A percentile compares a stretch with the other conserved stretches of the same genome.
Evolutionary conservation across 2,329 filamentous ascomycete species (phyloP).

Genomic region (Pochonia chlamydosporia): DNA sequence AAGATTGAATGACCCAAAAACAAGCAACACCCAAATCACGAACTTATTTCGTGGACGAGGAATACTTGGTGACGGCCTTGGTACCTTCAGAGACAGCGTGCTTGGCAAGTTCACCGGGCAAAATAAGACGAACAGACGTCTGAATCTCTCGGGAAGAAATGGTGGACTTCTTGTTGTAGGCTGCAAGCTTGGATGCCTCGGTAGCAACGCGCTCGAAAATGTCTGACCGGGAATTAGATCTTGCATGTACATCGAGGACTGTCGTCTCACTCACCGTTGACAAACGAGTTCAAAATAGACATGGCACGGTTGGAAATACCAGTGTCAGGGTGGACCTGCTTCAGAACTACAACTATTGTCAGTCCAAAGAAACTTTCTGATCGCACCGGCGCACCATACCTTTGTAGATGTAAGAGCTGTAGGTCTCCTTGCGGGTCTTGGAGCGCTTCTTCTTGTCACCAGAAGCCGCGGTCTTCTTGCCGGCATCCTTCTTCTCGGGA

Average conservation of each 20-base stretch:
- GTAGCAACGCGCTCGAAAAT: conserved; percentile 99
- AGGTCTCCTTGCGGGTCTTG: conserved; percentile 99
- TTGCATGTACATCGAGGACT: background rate
- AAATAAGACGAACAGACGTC: conserved; percentile 96
- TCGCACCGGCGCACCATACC: conserved; percentile 46
- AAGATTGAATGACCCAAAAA: conserved; percentile 46
- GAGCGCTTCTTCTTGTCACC: conserved; percentile 99
- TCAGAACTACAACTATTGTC: no score
- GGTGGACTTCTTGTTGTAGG: conserved; percentile 99
- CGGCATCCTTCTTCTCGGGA: conserved; percentile 97
- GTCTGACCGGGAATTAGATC: conserved; percentile 45
- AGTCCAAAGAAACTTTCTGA: conserved; percentile 4
- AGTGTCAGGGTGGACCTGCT: conserved; percentile 99
- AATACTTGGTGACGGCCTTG: conserved; percentile 99
- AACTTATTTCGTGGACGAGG: conserved; percentile 95
- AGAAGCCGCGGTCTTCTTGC: conserved; percentile 96
- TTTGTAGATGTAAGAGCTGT: conserved; percentile 99
- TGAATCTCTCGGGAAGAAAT: conserved; percentile 99
- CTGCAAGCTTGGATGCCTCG: conserved; percentile 96
- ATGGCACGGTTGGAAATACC: conserved; percentile 99
- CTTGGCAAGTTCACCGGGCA: conserved; percentile 98
- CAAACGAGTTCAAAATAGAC: conserved; percentile 99
- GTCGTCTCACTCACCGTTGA: conserved; percentile 84
- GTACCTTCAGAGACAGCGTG: conserved; percentile 99
- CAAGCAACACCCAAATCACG: conserved; percentile 47